Percentiles rank a stretch among this genome's conserved stretches.
phyloP scores from a whole-genome alignment of 441 rosid genomes.

The Isatis lusitanica region DNA sequence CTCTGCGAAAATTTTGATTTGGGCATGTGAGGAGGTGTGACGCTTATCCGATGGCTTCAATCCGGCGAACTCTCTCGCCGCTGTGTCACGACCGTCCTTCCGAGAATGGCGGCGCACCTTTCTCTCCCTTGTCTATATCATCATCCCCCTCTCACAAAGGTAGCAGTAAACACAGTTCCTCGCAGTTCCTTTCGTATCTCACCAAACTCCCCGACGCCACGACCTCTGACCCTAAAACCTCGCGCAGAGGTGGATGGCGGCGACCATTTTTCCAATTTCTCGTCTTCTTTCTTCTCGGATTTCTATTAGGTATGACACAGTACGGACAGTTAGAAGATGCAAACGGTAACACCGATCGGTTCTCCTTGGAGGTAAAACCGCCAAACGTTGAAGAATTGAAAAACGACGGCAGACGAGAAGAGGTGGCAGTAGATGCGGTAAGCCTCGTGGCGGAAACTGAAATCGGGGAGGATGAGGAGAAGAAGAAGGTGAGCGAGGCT shows the following conservation, averaged over 20 bases:
- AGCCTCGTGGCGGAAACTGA: conserved; percentile 41
- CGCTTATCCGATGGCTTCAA: conserved; percentile 61
- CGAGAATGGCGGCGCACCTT: conserved; percentile 46
- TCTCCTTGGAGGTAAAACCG: conserved; percentile 65
- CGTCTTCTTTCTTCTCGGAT: conserved; percentile 66
- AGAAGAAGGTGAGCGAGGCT: background rate
- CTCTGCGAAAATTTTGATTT: background rate
- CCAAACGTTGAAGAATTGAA: conserved; percentile 47
- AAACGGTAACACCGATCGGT: conserved; percentile 35
- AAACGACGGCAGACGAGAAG: conserved; percentile 40
- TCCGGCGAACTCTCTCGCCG: conserved; percentile 88
- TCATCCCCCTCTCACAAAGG: conserved; percentile 41
- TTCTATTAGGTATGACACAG: conserved; percentile 60
- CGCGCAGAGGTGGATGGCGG: conserved; percentile 54
- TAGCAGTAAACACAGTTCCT: conserved; percentile 41
- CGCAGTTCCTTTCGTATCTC: conserved; percentile 34
- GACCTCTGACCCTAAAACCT: conserved; percentile 30
- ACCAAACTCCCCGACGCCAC: conserved; percentile 13
- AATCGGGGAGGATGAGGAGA: background rate
- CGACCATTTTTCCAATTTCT: conserved; percentile 61
- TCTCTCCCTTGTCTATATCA: conserved; percentile 23
- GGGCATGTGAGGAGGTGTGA: background rate
- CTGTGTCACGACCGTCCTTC: conserved; percentile 57
- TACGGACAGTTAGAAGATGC: conserved; percentile 59
- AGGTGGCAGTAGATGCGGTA: conserved; percentile 39